Percentiles rank a stretch among this genome's conserved stretches.
Conservation (phyloP, 2,329 filamentous ascomycete genomes). For the Cladophialophora immunda region DNA sequence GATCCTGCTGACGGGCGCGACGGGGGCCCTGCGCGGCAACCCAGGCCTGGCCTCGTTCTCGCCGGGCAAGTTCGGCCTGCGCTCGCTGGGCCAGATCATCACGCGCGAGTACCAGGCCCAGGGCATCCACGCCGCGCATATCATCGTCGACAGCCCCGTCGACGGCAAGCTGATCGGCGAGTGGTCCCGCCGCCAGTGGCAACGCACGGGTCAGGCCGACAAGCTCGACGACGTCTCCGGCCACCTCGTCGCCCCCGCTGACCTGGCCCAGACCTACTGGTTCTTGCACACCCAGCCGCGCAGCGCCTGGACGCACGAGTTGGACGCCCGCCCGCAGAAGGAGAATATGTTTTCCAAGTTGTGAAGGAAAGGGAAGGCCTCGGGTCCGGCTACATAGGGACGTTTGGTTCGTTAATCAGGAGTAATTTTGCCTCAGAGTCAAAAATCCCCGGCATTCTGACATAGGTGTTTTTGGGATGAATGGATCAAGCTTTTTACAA, state of each 20-base stretch:
- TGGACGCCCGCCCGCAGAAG: slow-evolving; percentile 56
- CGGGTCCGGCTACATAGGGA: no score
- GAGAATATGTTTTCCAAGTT: slow-evolving; percentile 38
- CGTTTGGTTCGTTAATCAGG: no score
- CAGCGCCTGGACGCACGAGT: slow-evolving; percentile 63
- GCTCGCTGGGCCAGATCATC: slow-evolving; percentile 60
- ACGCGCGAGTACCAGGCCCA: slow-evolving; percentile 64
- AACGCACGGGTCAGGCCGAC: slow-evolving; percentile 21
- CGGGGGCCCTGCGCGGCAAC: slow-evolving; percentile 34
- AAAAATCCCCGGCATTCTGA: no score
- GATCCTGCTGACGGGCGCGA: slow-evolving; percentile 36
- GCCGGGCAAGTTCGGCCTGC: slow-evolving; percentile 54
- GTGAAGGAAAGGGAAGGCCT: slow-evolving; percentile 1
- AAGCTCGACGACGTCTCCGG: slow-evolving; percentile 33
- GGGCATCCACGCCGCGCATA: slow-evolving; percentile 65
- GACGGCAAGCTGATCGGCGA: slow-evolving; percentile 49
- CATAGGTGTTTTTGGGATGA: no score
- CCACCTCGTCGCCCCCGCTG: slow-evolving; percentile 25
- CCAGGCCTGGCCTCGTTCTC: slow-evolving; percentile 36
- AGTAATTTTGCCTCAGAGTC: no score
- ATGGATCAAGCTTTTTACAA: no score
- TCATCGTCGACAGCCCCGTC: slow-evolving; percentile 63
- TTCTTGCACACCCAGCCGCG: slow-evolving; percentile 62
- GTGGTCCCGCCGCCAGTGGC: slow-evolving; percentile 33
- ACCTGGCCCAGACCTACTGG: slow-evolving; percentile 67